phyloP scores from a whole-genome alignment of 2,329 filamentous ascomycete species.

The Drechslerella dactyloides region DNA sequence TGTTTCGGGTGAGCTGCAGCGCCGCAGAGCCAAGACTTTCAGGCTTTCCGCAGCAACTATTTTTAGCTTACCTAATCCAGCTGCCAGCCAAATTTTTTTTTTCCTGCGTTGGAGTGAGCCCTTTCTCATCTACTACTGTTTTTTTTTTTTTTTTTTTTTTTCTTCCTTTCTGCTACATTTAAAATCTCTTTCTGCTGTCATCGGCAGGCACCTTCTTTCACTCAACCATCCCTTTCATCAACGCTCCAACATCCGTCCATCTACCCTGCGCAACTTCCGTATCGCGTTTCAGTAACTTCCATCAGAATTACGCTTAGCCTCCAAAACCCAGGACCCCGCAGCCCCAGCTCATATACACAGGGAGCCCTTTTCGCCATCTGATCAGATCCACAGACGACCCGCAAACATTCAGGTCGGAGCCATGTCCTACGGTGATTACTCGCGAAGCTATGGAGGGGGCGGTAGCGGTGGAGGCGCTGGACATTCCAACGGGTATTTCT shows the following conservation, averaged over 20 bases:
- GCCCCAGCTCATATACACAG: neutral
- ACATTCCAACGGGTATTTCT: slow-evolving; percentile 39
- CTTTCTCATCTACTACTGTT: neutral
- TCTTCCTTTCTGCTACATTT: neutral
- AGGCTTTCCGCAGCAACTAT: neutral
- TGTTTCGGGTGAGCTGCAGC: neutral
- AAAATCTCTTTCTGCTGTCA: slow-evolving; percentile 3
- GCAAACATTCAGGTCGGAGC: neutral
- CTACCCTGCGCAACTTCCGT: neutral
- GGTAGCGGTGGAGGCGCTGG: slow-evolving; percentile 21
- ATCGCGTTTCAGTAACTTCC: neutral
- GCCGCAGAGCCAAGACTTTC: slow-evolving; percentile 1
- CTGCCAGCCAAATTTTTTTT: slow-evolving; percentile 1
- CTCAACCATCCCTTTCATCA: slow-evolving; percentile 5
- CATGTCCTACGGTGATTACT: slow-evolving; percentile 49
- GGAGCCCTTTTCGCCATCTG: too few relatives aligned
- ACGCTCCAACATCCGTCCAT: neutral
- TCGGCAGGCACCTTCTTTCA: neutral
- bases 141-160: slow-evolving; percentile 4
- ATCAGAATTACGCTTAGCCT: too few relatives aligned
- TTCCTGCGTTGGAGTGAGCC: neutral
- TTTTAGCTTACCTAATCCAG: slow-evolving; percentile 8
- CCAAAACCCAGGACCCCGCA: too few relatives aligned
- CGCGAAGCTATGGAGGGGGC: slow-evolving; percentile 36
- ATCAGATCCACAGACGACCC: neutral